Evolutionary conservation across 306 rosid species (phyloP).

Genomic region (Sechiopsis laciniata): DNA sequence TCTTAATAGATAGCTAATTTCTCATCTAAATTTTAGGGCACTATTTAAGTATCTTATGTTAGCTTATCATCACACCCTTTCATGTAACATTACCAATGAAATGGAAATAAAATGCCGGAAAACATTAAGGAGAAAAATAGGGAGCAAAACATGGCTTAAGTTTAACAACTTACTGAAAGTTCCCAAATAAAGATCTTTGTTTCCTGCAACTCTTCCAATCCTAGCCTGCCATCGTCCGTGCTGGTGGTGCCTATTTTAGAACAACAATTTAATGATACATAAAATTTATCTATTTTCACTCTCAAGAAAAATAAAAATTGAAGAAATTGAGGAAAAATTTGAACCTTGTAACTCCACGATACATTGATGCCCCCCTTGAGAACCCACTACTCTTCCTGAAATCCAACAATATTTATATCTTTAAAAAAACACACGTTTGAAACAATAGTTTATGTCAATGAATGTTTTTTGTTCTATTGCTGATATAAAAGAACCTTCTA

Average conservation of each 20-base stretch:
- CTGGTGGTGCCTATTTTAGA: slow-evolving; percentile 74
- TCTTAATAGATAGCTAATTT: too few relatives aligned
- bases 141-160: neutral
- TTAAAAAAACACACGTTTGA: neutral
- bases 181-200: slow-evolving; percentile 96
- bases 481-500: slow-evolving; percentile 46
- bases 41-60: too few relatives aligned
- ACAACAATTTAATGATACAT: neutral
- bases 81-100: neutral
- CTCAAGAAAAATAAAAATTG: too few relatives aligned
- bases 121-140: neutral
- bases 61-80: neutral
- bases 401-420: neutral
- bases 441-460: neutral
- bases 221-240: slow-evolving; percentile 99
- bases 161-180: slow-evolving; percentile 70
- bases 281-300: too few relatives aligned
- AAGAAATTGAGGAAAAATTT: slow-evolving; percentile 3
- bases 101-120: neutral
- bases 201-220: slow-evolving; percentile 98
- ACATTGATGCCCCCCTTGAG: slow-evolving; percentile 98
- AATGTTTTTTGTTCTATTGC: neutral
- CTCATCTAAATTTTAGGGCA: too few relatives aligned
- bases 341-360: slow-evolving; percentile 97
- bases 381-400: slow-evolving; percentile 96